Evolutionary conservation across 495 filamentous ascomycete genomes (phyloP).

Genomic region (Niebla homalea): DNA sequence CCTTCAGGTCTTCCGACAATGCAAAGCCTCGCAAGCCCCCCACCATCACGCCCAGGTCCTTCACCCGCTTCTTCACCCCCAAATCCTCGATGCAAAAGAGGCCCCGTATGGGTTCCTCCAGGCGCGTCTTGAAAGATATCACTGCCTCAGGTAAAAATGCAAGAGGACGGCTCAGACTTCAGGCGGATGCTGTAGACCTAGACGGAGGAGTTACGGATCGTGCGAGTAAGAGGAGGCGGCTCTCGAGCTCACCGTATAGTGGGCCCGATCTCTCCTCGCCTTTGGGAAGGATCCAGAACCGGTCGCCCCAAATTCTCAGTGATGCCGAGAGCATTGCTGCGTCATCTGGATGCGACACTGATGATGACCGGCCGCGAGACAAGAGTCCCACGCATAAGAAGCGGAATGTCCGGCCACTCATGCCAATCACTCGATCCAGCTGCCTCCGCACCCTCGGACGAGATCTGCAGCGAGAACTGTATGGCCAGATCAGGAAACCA

Average conservation of each 20-base stretch:
- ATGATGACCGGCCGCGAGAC: not conserved
- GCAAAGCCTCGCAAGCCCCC: conserved; percentile 36
- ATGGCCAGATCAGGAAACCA: not conserved
- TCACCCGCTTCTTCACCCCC: conserved; percentile 76
- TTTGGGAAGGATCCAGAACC: conserved; percentile 11
- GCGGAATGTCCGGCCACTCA: not conserved
- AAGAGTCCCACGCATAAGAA: not conserved
- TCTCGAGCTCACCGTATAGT: conserved; percentile 21
- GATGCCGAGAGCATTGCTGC: not conserved
- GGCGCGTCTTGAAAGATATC: conserved; percentile 58
- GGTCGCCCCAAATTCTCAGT: conserved; percentile 1
- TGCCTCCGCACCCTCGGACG: conserved; percentile 2
- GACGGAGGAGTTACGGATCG: conserved; percentile 8
- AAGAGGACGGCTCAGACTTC: conserved; percentile 11
- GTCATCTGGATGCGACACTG: not conserved
- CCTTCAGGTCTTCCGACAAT: conserved; percentile 4
- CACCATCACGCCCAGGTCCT: conserved; percentile 59
- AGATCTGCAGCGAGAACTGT: conserved; percentile 13
- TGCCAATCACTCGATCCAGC: not conserved
- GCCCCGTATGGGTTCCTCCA: conserved; percentile 36
- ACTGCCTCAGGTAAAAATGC: conserved; percentile 51
- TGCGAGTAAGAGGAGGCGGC: conserved; percentile 27
- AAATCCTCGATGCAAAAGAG: conserved; percentile 28
- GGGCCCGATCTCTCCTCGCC: conserved; percentile 18
- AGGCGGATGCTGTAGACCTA: conserved; percentile 25